Base-by-base conservation (phyloP, 768 basidiomycete species). In the Naganishia vaughanmartiniae region DNA sequence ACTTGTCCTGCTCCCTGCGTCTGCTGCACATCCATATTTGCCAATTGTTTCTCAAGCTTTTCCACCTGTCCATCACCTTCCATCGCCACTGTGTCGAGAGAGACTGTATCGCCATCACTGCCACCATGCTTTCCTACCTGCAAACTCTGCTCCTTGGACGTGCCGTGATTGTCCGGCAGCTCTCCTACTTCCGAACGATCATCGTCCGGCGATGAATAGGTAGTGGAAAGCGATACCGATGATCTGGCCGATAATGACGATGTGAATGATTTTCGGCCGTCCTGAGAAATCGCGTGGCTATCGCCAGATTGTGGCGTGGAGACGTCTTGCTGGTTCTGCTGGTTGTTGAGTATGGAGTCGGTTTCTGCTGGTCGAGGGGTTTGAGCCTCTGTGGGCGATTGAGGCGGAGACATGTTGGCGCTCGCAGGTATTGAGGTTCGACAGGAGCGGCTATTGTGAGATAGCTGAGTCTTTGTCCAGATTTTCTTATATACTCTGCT, bases 161-260 rank as follows among this genome's bases (percentile, higher is more conserved):
- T 9, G 34, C 33, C 17, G 4, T 17, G 11, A 9, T 58, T 26
- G 19, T 63, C 39, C 15, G 60, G 60, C 14, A 63, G 42, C 39
- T 63, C 60, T 19, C 60, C 60, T 4, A 63, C 60, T 45, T 63
- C 60, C 24, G 60, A 63, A 28, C 24, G 60, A 26, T 63, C 60
- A 36, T 63, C 60, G 30, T 51, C 48, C 21, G 39, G 24, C 39
- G 60, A 63, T 24, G 60, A 63, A 30, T 63, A 63, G 12, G 60
- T 46, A 2, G 60, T 63, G n/a, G 60, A 63, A 19, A 63, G 60
- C 42, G 60, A 63, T 21, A 14, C 60, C 14, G 39, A n/a, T 2
- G 60, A 63, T 26, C 60, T 39, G 10, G 42, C 39, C 2, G 60
- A 63, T 11, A 46, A 26, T 10, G 60, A 34, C 4, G 60, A 34